A percentile compares a stretch with the other conserved stretches of the same genome.
Conservation (phyloP, 75 land plant genomes). For the Larix kaempferi region DNA sequence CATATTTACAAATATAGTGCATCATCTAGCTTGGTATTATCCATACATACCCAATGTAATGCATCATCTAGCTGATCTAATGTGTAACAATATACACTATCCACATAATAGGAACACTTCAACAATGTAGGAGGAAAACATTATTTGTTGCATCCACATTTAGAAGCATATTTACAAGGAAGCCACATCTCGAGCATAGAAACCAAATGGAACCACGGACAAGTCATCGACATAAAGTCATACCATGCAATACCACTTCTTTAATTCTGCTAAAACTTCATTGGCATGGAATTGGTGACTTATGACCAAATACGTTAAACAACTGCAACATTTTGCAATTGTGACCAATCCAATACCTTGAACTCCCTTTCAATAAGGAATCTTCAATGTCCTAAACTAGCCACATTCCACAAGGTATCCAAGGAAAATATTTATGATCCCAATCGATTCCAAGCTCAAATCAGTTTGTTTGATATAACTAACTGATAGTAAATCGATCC, state of each 20-base stretch:
- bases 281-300: slow-evolving; percentile 25
- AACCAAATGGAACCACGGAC: slow-evolving; percentile 34
- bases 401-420: slow-evolving; percentile 16
- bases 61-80: too few relatives aligned
- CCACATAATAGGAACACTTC: too few relatives aligned
- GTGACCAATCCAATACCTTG: slow-evolving; percentile 25
- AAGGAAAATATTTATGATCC: slow-evolving; percentile 33
- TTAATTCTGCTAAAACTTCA: slow-evolving; percentile 16
- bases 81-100: too few relatives aligned
- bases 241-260: slow-evolving; percentile 28
- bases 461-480: slow-evolving; percentile 19
- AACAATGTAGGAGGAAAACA: too few relatives aligned
- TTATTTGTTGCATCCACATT: too few relatives aligned
- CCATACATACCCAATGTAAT: too few relatives aligned
- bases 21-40: too few relatives aligned
- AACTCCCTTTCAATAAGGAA: slow-evolving; percentile 37
- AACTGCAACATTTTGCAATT: slow-evolving; percentile 20
- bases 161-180: too few relatives aligned
- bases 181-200: too few relatives aligned
- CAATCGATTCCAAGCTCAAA: slow-evolving; percentile 38
- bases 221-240: slow-evolving; percentile 31
- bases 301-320: slow-evolving; percentile 30
- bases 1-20: too few relatives aligned
- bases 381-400: slow-evolving; percentile 20
- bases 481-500: slow-evolving; percentile 18